Base-by-base conservation (phyloP, 768 basidiomycete genomes). In the Tricholoma sp. region DNA sequence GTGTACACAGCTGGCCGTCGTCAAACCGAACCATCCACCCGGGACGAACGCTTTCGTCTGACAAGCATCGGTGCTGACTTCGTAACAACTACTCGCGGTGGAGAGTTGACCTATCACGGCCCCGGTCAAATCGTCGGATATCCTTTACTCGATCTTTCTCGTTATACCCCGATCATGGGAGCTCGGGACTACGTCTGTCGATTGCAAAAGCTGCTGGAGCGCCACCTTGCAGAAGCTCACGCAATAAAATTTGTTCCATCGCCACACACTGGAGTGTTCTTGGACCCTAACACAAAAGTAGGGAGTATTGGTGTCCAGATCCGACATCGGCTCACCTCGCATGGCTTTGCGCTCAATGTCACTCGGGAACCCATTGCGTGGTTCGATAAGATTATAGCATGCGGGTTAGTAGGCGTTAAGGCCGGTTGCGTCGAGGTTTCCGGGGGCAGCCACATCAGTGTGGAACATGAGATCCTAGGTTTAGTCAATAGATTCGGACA, bases 51-150 rank as follows among this genome's bases (percentile, higher is more conserved):
- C 24, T 54, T 69, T 37, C 84, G 90, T 19, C 75, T 98, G n/a
- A 82, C 79, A 67, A 76, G 29, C 45, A 76, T 92, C 21, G 96
- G 96, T 22, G 96, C 96, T 0, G 92, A 97, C 67, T 95, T 95
- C 65, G 81, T 90, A 37, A 74, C 83, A 21, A 85, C 94, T 2
- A 79, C 83, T 54, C 79, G 97, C 54, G 97, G 97, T 12, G 97
- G 97, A 2, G 88, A 98, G 73, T 80, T 94, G 57, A 99, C 97
- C 1, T 99, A 92, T 71, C 97, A 99, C 70, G 97, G 97, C 0
- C 95, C 97, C 1, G 97, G 97, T 5, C 97, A 99, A 72, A 78
- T 99, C 64, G 90, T 98, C 14, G 97, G 94, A 27, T 99, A 99
- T 69, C 93, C 94, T 2, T 78, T 98, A 52, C 77, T 98, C 52